Conservation (phyloP, 495 filamentous ascomycete species). For the Aspergillus conjunctus region DNA sequence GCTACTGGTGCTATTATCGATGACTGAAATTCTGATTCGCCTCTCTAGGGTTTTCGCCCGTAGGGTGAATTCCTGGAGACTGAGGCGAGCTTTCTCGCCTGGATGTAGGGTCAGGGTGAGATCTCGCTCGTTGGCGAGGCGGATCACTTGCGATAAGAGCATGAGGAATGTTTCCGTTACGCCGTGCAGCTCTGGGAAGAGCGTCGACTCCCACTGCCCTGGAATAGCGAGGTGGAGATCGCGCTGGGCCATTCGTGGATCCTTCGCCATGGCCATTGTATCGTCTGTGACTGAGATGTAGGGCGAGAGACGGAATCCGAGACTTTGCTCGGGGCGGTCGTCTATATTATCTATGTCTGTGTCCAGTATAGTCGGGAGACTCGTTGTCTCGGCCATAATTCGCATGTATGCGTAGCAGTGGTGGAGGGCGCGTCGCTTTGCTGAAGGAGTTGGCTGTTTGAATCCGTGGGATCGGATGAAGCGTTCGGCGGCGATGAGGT, state of each 20-base stretch:
- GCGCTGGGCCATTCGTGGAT: constrained; percentile 5
- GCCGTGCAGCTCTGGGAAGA: constrained; percentile 19
- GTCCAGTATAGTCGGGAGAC: neutral
- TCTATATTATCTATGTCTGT: neutral
- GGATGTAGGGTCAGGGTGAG: neutral
- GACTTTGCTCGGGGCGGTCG: neutral
- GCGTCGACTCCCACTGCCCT: constrained; percentile 15
- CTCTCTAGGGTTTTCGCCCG: neutral
- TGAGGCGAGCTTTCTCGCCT: neutral
- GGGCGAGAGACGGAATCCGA: constrained; percentile 20
- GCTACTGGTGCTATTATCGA: neutral
- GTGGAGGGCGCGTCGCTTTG: constrained; percentile 20
- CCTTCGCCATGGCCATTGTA: constrained; percentile 13
- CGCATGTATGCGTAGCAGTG: constrained; percentile 24
- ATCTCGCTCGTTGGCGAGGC: constrained; percentile 24
- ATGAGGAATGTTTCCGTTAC: constrained; percentile 22
- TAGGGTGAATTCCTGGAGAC: neutral
- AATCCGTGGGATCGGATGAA: constrained; percentile 20
- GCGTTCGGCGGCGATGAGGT: constrained; percentile 20
- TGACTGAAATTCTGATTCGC: neutral
- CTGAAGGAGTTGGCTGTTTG: constrained; percentile 9
- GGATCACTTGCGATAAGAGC: constrained; percentile 22
- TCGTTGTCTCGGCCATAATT: constrained; percentile 24
- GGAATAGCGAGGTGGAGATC: constrained; percentile 24
- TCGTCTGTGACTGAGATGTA: constrained; percentile 2